Base-by-base conservation (phyloP, 2,329 filamentous ascomycete species). In the Sporothrix variecibatus region DNA sequence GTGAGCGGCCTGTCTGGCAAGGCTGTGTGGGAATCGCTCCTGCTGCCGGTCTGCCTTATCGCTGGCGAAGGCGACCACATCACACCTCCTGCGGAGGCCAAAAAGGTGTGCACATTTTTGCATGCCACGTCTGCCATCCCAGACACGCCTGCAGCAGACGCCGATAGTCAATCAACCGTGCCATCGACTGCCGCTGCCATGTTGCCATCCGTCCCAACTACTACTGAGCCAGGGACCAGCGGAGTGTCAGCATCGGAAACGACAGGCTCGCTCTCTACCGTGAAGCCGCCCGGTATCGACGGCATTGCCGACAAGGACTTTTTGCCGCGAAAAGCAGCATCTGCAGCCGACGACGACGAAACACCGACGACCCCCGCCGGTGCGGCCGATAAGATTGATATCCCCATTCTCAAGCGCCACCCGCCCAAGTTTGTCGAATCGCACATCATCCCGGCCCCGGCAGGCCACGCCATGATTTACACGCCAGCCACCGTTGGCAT, bases 381-480 rank as follows among this genome's bases (percentile, higher is more conserved):
- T 75, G 82, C 80, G 67, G 78, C 78, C 20, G 72, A 64, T 2
- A 79, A 78, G 40, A 77, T 82, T 20, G 80, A 81, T 15, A 82
- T 88, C 15, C 86, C 89, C 34, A 79, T 83, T 4, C 86, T 88
- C 76, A 85, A 84, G 3, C 79, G 80, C 7, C 85, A 84, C 46
- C 88, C 88, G 0, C 79, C 80, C 4, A 87, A 86, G 77, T 83
- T 90, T 9, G 85, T 97, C 31, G 91, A 93, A 79, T 91, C 88
- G 0, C 88, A 88, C 28, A 86, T 95, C 71, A 86, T 98, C 69
- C 93, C 93, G 0, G 84, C 89, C 0, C 94, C 94, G 0, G 93
- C 94, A 11, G 92, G 92, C 2, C 95, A 98, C 82, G 92, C 93
- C 15, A 85, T 98, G 34, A 88, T 97, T 6, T 98, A 97, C 81